These are phyloP conservation scores for Lasiodiplodia sp. DNA, from an alignment of 2,329 filamentous ascomycete species.

Conservation along the genomic window DNA sequence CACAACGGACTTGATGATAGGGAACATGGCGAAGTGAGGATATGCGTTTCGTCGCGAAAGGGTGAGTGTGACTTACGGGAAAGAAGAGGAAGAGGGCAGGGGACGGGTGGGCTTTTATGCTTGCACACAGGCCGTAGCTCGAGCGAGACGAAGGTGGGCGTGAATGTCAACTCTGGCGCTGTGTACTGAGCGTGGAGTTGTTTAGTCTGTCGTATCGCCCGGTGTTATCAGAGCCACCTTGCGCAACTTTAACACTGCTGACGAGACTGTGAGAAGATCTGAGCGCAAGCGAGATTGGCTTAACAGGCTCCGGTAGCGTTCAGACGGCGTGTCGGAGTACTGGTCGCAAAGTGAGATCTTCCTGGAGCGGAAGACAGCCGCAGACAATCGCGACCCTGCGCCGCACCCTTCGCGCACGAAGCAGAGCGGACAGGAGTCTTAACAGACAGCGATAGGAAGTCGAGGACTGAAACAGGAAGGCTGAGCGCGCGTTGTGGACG, in stretches of 20 bases:
- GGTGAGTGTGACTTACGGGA: conserved; percentile 1
- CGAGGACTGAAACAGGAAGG: too few relatives aligned
- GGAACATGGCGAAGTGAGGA: neutral
- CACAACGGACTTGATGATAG: too few relatives aligned
- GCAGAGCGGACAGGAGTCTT: neutral
- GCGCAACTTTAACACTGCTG: neutral
- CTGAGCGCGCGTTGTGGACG: neutral
- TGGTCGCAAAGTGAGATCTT: neutral
- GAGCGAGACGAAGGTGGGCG: neutral
- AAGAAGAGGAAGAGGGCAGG: neutral
- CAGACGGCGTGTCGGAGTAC: neutral
- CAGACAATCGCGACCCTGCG: neutral
- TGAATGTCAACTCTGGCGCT: neutral
- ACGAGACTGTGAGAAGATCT: neutral
- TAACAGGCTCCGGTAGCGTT: neutral
- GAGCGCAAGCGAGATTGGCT: neutral
- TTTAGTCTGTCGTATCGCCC: neutral
- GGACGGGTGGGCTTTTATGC: too few relatives aligned
- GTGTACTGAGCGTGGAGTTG: neutral
- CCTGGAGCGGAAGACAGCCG: neutral
- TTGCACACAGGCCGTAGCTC: neutral
- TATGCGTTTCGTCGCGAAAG: neutral
- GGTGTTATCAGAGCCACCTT: neutral
- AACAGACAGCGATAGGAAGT: neutral
- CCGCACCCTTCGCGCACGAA: neutral